These are phyloP conservation scores for Nepenthes alata DNA, from an alignment of 179 eudicot species.

Conservation along the genomic window DNA sequence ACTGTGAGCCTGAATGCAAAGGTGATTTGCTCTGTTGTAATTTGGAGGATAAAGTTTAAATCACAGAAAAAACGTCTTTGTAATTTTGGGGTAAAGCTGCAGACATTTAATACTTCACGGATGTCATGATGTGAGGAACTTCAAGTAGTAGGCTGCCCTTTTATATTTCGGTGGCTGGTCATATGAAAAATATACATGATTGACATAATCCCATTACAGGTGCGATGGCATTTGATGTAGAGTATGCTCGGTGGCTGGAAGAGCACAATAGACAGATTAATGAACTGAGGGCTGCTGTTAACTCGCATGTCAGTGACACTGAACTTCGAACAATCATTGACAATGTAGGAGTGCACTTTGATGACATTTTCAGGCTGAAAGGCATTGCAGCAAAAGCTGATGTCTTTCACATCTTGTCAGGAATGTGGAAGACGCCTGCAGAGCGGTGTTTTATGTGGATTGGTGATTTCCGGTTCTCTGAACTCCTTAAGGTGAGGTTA, in stretches of 20 bases:
- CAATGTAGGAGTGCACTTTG: slow-evolving; percentile 44
- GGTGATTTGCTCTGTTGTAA: no score
- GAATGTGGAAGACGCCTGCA: slow-evolving; percentile 98
- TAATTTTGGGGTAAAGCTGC: no score
- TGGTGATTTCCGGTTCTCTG: slow-evolving; percentile 94
- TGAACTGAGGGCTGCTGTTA: slow-evolving; percentile 78
- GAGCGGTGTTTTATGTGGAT: slow-evolving; percentile 97
- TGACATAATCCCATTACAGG: slow-evolving; percentile 28
- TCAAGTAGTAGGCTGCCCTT: no score
- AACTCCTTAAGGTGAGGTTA: slow-evolving; percentile 61
- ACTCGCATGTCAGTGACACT: slow-evolving; percentile 74
- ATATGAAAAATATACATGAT: no score
- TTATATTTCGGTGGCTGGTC: no score
- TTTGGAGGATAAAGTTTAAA: no score
- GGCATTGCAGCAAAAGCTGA: slow-evolving; percentile 75
- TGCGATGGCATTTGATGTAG: slow-evolving; percentile 84
- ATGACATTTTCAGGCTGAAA: slow-evolving; percentile 74
- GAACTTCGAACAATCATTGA: slow-evolving; percentile 72
- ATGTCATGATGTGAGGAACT: no score
- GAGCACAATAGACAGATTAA: slow-evolving; percentile 59
- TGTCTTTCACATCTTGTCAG: slow-evolving; percentile 89
- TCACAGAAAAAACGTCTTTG: no score
- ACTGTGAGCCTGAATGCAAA: no score
- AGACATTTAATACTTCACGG: no score
- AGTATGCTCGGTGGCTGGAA: slow-evolving; percentile 84